A percentile compares a stretch with the other conserved stretches of the same genome.
Evolutionary conservation across 768 basidiomycete species (phyloP).

Genomic region (Auriscalpium microsporum): DNA sequence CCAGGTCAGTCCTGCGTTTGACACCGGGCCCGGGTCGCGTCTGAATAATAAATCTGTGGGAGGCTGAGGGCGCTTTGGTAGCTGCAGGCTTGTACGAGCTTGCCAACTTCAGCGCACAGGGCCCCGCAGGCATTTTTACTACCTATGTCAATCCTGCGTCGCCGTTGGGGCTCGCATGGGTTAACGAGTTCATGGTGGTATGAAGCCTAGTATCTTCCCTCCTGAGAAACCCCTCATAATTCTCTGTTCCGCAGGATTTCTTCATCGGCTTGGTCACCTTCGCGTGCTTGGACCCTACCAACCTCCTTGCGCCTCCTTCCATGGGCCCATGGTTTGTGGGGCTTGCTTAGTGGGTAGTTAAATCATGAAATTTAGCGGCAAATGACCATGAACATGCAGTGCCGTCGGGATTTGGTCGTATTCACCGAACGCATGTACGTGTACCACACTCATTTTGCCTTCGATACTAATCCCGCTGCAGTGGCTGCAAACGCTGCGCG

Average conservation of each 20-base stretch:
- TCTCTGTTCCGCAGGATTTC: slow-evolving; percentile 6
- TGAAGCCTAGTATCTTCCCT: not conserved
- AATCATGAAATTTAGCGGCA: not conserved
- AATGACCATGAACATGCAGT: not conserved
- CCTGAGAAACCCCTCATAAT: not conserved
- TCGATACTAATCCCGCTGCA: not conserved
- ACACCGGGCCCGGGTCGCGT: no score
- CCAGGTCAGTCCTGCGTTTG: not conserved
- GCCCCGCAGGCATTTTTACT: slow-evolving; percentile 29
- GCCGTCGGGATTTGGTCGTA: slow-evolving; percentile 14
- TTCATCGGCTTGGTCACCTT: slow-evolving; percentile 14
- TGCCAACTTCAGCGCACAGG: slow-evolving; percentile 25
- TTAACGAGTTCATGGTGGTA: slow-evolving; percentile 32
- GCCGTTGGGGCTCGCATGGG: slow-evolving; percentile 24
- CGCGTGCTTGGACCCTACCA: slow-evolving; percentile 16
- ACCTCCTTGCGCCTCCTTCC: slow-evolving; percentile 16
- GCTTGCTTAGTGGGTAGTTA: slow-evolving; percentile 8
- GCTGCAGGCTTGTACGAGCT: slow-evolving; percentile 20
- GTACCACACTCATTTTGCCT: not conserved
- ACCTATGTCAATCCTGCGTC: slow-evolving; percentile 24
- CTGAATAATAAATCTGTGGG: not conserved
- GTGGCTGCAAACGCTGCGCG: slow-evolving; percentile 18
- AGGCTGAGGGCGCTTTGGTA: slow-evolving; percentile 19
- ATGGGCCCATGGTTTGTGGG: slow-evolving; percentile 13
- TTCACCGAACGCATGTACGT: slow-evolving; percentile 14